Percentiles rank a stretch among this genome's conserved stretches.
These are phyloP conservation scores for Vitis hybrid DNA, from an alignment of 177 flowering plant genomes.

Conservation along the genomic window DNA sequence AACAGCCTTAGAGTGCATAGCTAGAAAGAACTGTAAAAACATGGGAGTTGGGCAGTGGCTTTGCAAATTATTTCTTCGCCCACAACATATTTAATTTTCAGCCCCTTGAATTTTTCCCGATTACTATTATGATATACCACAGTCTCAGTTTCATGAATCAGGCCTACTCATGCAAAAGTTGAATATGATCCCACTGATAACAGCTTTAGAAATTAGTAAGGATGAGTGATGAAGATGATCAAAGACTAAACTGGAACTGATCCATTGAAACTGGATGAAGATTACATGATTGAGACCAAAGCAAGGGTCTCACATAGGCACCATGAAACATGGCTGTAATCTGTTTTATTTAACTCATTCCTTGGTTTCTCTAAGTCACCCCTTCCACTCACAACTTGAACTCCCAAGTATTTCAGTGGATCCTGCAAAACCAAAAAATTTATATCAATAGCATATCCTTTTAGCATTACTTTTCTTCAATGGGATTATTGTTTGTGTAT, in stretches of 20 bases:
- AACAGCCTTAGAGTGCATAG: no score
- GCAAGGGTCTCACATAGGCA: no score
- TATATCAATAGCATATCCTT: not conserved
- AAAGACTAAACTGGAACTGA: not conserved
- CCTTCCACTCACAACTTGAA: not conserved
- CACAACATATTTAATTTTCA: no score
- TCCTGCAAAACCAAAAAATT: conserved; percentile 16
- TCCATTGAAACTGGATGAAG: not conserved
- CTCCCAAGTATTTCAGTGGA: conserved; percentile 7
- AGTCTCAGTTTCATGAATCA: no score
- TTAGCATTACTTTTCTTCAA: not conserved
- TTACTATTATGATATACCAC: no score
- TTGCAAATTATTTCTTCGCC: no score
- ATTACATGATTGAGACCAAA: not conserved
- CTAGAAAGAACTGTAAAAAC: no score
- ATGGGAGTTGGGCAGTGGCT: no score
- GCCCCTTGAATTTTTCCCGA: no score
- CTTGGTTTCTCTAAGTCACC: not conserved
- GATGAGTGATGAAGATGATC: not conserved
- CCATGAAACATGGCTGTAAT: conserved; percentile 4
- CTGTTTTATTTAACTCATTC: conserved; percentile 1
- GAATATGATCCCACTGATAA: no score
- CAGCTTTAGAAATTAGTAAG: not conserved
- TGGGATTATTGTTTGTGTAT: not conserved
- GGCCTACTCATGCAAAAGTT: no score